phyloP scores from a whole-genome alignment of 208 protist species.

The Acanthamoeba quina region DNA sequence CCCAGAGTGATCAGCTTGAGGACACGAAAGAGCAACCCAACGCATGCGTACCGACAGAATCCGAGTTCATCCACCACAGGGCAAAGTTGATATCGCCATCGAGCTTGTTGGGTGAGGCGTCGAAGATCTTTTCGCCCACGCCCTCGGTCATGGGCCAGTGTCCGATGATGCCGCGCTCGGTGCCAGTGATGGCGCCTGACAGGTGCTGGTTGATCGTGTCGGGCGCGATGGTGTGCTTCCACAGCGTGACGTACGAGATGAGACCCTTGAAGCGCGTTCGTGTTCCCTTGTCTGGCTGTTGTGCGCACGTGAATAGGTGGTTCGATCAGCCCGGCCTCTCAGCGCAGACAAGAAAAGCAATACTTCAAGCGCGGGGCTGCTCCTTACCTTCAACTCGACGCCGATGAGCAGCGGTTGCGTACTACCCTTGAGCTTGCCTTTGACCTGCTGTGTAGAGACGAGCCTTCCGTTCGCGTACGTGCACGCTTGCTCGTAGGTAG shows the following conservation, averaged over 20 bases:
- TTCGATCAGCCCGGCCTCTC: background rate
- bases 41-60: constrained; percentile 41
- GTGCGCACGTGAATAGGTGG: too few species aligned
- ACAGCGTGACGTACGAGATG: constrained; percentile 48
- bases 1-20: background rate
- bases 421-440: constrained; percentile 62
- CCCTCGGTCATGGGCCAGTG: constrained; percentile 57
- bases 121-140: constrained; percentile 28
- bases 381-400: constrained; percentile 30
- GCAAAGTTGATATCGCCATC: constrained; percentile 17
- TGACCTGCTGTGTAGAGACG: constrained; percentile 46
- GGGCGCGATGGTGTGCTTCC: constrained; percentile 18
- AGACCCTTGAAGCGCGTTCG: constrained; percentile 48
- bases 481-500: constrained; percentile 24
- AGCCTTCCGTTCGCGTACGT: constrained; percentile 31
- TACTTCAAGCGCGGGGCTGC: too few species aligned
- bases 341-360: background rate
- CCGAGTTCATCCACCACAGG: constrained; percentile 52
- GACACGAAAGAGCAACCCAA: background rate
- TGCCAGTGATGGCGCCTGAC: background rate
- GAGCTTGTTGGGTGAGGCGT: constrained; percentile 2
- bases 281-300: constrained; percentile 26
- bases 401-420: constrained; percentile 34
- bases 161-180: constrained; percentile 36
- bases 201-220: constrained; percentile 41